A percentile compares a stretch with the other conserved stretches of the same genome.
Evolutionary conservation across 805 yeast species (phyloP).

Genomic region (Torulaspora franciscae): DNA sequence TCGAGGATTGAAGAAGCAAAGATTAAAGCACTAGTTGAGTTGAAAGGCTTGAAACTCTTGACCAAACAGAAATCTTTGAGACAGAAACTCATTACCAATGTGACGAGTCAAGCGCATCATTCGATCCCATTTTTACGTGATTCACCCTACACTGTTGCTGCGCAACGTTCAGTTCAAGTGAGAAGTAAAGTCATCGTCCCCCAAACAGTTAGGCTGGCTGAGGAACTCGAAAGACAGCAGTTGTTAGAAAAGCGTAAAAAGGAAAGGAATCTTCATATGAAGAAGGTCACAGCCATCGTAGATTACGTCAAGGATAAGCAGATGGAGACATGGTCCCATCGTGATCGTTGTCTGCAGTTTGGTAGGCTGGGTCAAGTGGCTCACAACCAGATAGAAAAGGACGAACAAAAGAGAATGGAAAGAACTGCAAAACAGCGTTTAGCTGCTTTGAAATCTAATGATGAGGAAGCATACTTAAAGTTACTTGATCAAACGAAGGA

Average conservation of each 20-base stretch:
- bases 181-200: slow-evolving; percentile 66
- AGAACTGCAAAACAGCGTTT: slow-evolving; percentile 83
- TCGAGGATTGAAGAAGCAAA: slow-evolving; percentile 53
- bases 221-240: slow-evolving; percentile 69
- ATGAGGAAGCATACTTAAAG: slow-evolving; percentile 82
- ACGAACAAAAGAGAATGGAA: slow-evolving; percentile 69
- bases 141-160: slow-evolving; percentile 55
- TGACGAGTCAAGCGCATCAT: slow-evolving; percentile 54
- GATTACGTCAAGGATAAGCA: slow-evolving; percentile 33
- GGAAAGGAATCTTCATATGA: slow-evolving; percentile 48
- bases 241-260: slow-evolving; percentile 51
- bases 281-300: slow-evolving; percentile 41
- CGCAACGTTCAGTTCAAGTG: slow-evolving; percentile 62
- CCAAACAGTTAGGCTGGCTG: slow-evolving; percentile 70
- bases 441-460: slow-evolving; percentile 80
- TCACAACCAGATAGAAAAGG: slow-evolving; percentile 51
- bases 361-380: slow-evolving; percentile 28
- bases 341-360: slow-evolving; percentile 32
- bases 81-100: slow-evolving; percentile 50
- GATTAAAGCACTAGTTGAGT: slow-evolving; percentile 61
- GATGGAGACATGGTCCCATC: slow-evolving; percentile 20
- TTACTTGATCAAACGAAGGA: slow-evolving; percentile 82
- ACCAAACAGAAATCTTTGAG: slow-evolving; percentile 68
- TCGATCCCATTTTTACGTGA: slow-evolving; percentile 47
- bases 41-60: slow-evolving; percentile 60